Percentiles rank a stretch among this genome's conserved stretches.
Conservation (phyloP, 495 filamentous ascomycete genomes). For the Penicillium silybi region DNA sequence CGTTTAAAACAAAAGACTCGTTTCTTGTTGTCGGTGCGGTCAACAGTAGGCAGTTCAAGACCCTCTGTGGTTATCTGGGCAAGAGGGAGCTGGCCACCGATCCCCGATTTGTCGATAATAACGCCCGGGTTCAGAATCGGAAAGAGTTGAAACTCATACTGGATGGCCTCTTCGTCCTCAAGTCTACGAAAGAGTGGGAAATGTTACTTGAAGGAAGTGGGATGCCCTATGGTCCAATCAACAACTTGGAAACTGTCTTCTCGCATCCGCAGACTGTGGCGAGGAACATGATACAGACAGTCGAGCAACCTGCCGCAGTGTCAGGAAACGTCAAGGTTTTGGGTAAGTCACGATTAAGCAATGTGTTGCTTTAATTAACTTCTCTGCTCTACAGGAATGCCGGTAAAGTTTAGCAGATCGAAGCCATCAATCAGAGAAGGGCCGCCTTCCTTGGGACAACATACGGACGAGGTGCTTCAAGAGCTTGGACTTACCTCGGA, state of each 20-base stretch:
- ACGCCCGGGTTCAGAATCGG: slow-evolving; percentile 65
- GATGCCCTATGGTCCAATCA: slow-evolving; percentile 85
- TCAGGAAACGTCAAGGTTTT: slow-evolving; percentile 19
- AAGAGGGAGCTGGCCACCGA: slow-evolving; percentile 63
- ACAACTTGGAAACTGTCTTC: slow-evolving; percentile 35
- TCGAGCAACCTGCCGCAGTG: slow-evolving; percentile 8
- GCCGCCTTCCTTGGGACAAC: slow-evolving; percentile 14
- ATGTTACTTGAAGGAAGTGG: slow-evolving; percentile 72
- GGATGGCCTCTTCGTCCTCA: slow-evolving; percentile 57
- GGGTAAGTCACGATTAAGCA: neutral
- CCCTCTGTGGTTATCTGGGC: slow-evolving; percentile 66
- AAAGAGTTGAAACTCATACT: slow-evolving; percentile 62
- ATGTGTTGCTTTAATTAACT: neutral
- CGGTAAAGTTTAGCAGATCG: slow-evolving; percentile 77
- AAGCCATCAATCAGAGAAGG: slow-evolving; percentile 1
- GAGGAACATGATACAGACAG: slow-evolving; percentile 21
- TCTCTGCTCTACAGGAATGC: slow-evolving; percentile 33
- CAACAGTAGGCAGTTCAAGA: slow-evolving; percentile 75
- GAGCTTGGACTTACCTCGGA: slow-evolving; percentile 1
- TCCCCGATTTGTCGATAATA: slow-evolving; percentile 63
- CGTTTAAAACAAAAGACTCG: slow-evolving; percentile 78
- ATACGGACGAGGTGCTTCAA: slow-evolving; percentile 6
- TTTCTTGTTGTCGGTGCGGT: slow-evolving; percentile 79
- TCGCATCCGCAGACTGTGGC: slow-evolving; percentile 23
- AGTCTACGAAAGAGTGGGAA: slow-evolving; percentile 77